Base-by-base conservation (phyloP, 2,329 filamentous ascomycete genomes). In the Chaetomium sp. region DNA sequence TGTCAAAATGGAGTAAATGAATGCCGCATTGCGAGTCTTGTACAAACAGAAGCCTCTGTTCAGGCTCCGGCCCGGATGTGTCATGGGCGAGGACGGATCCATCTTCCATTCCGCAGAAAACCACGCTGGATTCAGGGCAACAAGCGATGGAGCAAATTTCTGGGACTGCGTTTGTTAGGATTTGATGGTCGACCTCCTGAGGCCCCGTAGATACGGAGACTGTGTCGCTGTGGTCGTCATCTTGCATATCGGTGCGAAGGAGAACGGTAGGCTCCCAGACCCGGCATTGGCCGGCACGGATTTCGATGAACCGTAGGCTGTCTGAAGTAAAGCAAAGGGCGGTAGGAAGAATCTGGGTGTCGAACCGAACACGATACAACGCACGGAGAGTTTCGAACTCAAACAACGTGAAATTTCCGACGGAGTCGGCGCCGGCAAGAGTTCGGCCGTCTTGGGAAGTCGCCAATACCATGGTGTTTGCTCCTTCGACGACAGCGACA, bases 391-490 rank as follows among this genome's bases (percentile, higher is more conserved):
- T 65, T 8, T 53, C 9, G 14, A 69, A 67, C 1, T 70, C 64
- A 42, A 66, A 70, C 1, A 70, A n/a, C 1, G 58, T 60, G 0
- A 69, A 54, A 7, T 60, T 65, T 1, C 67, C 67, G 3, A 35
- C 42, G 0, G 62, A 56, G 45, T 68, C 63, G 0, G 52, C 65
- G 5, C 58, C 62, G 3, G 62, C 67, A 7, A 70, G 59, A 5
- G 64, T 70, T 4, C 62, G 62, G 9, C 68, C 67, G 27, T 70
- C 65, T 1, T 59, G 60, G 7, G 68, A 69, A 9, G 61, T 62
- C 6, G 61, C 59, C 10, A 70, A 47, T 1, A 54, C 54, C 6
- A 62, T 53, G 2, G 62, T 59, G 34, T 67, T 63, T 1, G 57
- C 50, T 4, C 19, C 35, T 0, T 56, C 49, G 19, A 32, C 34